Percentiles rank a stretch among this genome's conserved stretches.
These are phyloP conservation scores for Penicillium robsamsonii DNA, from an alignment of 495 filamentous ascomycete genomes.

Conservation along the genomic window DNA sequence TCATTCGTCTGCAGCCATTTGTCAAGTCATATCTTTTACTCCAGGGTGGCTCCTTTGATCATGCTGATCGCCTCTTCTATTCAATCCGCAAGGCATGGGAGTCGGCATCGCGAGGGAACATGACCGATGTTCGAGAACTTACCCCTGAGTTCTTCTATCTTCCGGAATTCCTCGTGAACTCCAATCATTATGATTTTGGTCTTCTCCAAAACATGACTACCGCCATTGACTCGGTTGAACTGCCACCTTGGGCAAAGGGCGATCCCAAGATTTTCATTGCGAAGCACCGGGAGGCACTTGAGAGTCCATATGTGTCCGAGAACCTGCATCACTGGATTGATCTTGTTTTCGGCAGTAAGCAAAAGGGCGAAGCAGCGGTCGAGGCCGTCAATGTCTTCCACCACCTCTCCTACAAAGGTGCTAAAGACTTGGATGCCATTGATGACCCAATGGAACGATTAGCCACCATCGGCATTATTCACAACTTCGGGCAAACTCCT, in stretches of 20 bases:
- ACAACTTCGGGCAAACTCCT: slow-evolving; percentile 98
- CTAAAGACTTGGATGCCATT: slow-evolving; percentile 88
- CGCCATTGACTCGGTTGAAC: slow-evolving; percentile 74
- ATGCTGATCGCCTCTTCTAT: slow-evolving; percentile 92
- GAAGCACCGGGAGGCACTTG: slow-evolving; percentile 89
- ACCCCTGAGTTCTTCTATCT: slow-evolving; percentile 97
- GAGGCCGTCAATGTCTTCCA: slow-evolving; percentile 96
- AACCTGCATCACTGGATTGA: slow-evolving; percentile 95
- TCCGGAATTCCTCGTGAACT: slow-evolving; percentile 87
- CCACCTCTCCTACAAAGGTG: slow-evolving; percentile 89
- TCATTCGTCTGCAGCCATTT: slow-evolving; percentile 93
- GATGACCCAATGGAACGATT: slow-evolving; percentile 79
- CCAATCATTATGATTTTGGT: slow-evolving; percentile 92
- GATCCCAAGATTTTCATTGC: slow-evolving; percentile 94
- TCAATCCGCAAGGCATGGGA: slow-evolving; percentile 89
- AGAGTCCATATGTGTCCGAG: slow-evolving; percentile 89
- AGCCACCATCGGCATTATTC: slow-evolving; percentile 90
- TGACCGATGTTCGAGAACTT: slow-evolving; percentile 89
- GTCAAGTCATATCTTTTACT: slow-evolving; percentile 96
- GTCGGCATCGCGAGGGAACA: slow-evolving; percentile 85
- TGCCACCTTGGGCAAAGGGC: slow-evolving; percentile 96
- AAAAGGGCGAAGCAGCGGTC: slow-evolving; percentile 87
- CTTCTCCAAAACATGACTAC: slow-evolving; percentile 74
- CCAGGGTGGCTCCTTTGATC: slow-evolving; percentile 94
- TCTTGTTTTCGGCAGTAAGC: slow-evolving; percentile 91